phyloP scores from a whole-genome alignment of 2,329 filamentous ascomycete species.

The Trichoderma afroharzianum region DNA sequence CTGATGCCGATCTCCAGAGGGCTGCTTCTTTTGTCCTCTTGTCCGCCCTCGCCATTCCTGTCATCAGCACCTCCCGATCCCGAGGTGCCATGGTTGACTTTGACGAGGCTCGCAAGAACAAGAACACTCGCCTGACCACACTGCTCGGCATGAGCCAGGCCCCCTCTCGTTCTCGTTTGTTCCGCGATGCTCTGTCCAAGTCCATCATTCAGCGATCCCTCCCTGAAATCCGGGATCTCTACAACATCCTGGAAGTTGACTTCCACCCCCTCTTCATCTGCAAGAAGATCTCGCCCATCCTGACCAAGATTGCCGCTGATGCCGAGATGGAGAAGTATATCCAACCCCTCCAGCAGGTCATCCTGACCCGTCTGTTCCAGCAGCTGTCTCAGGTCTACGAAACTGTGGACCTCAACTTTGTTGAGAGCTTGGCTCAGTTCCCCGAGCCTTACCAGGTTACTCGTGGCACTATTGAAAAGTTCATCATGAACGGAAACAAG shows the following conservation, averaged over 20 bases:
- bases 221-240: slow-evolving; percentile 93
- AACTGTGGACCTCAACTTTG: slow-evolving; percentile 90
- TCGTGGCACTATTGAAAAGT: slow-evolving; percentile 92
- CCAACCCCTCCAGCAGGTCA: slow-evolving; percentile 92
- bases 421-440: slow-evolving; percentile 90
- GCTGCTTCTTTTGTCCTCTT: slow-evolving; percentile 93
- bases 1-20: slow-evolving; percentile 87
- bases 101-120: slow-evolving; percentile 96
- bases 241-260: slow-evolving; percentile 98
- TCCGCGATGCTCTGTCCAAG: slow-evolving; percentile 95
- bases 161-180: slow-evolving; percentile 83
- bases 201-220: slow-evolving; percentile 87
- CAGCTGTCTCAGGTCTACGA: slow-evolving; percentile 99
- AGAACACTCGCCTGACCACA: slow-evolving; percentile 96
- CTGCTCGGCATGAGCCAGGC: slow-evolving; percentile 88
- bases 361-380: slow-evolving; percentile 96
- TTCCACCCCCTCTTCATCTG: slow-evolving; percentile 99
- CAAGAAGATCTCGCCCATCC: slow-evolving; percentile 96
- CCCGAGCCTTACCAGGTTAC: slow-evolving; percentile 94
- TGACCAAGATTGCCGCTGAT: slow-evolving; percentile 88
- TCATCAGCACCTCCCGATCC: slow-evolving; percentile 97
- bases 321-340: slow-evolving; percentile 98
- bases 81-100: slow-evolving; percentile 95
- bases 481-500: slow-evolving; percentile 99
- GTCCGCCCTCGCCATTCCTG: slow-evolving; percentile 93